These are phyloP conservation scores for Picocystis sp. DNA, from an alignment of 163 green algal genomes.

Conservation along the genomic window DNA sequence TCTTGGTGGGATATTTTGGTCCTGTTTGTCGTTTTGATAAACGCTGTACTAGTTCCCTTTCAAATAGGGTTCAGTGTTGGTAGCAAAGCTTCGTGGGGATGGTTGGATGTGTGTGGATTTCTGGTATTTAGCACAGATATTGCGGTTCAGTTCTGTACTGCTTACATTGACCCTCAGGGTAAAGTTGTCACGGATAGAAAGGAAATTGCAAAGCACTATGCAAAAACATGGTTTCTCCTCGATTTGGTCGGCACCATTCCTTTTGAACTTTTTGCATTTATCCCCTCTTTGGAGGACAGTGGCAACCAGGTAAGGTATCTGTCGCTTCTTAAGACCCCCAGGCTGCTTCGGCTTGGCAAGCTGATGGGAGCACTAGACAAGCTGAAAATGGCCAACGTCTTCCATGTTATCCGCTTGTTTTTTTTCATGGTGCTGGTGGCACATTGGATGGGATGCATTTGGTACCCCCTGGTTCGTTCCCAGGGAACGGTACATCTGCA, in stretches of 20 bases:
- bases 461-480: conserved; percentile 1
- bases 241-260: conserved; percentile 33
- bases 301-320: conserved; percentile 9
- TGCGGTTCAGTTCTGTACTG: conserved; percentile 31
- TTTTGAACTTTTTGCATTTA: conserved; percentile 24
- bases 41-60: no score
- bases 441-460: conserved; percentile 34
- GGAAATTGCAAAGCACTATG: conserved; percentile 32
- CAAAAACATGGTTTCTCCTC: conserved; percentile 39
- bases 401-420: conserved; percentile 33
- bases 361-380: conserved; percentile 36
- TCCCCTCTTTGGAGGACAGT: conserved; percentile 11
- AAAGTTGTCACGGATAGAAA: conserved; percentile 27
- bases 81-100: no score
- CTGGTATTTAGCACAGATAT: conserved; percentile 30
- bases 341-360: conserved; percentile 35
- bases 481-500: conserved; percentile 1
- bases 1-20: no score
- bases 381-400: conserved; percentile 36
- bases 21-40: no score
- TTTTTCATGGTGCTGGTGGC: conserved; percentile 35
- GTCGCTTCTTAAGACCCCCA: conserved; percentile 19
- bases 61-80: no score
- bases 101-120: no score
- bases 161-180: conserved; percentile 27